Evolutionary conservation across 768 basidiomycete species (phyloP).

Genomic region (Lactarius psammicola): DNA sequence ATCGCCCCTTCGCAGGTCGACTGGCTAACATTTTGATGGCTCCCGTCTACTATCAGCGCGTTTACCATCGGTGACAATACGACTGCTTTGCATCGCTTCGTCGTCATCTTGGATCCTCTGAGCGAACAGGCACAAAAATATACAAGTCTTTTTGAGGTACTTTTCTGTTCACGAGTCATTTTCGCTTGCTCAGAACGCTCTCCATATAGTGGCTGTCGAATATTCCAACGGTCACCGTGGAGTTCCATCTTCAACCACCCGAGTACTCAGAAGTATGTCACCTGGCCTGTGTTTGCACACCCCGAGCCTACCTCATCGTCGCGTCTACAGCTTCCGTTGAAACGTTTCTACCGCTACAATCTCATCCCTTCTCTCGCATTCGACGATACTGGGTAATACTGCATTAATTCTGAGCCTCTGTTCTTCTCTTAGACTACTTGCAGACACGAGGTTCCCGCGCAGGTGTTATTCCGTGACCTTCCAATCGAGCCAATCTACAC

Average conservation of each 20-base stretch:
- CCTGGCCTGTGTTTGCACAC: not conserved
- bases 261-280: constrained; percentile 60
- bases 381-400: constrained; percentile 64
- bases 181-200: constrained; percentile 11
- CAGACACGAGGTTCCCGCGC: constrained; percentile 58
- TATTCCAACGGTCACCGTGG: constrained; percentile 62
- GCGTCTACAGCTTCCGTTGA: constrained; percentile 71
- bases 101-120: constrained; percentile 78
- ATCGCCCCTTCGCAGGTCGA: constrained; percentile 7
- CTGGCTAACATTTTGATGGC: constrained; percentile 14
- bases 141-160: constrained; percentile 73
- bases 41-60: constrained; percentile 42
- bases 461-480: constrained; percentile 64
- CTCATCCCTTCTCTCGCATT: constrained; percentile 57
- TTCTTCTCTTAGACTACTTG: not conserved
- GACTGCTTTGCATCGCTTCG: constrained; percentile 67
- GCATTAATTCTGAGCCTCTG: not conserved
- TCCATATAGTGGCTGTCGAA: constrained; percentile 58
- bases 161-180: constrained; percentile 21
- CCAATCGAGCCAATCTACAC: constrained; percentile 91
- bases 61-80: constrained; percentile 67
- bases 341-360: constrained; percentile 88
- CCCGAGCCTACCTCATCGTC: not conserved
- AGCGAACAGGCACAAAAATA: constrained; percentile 85
- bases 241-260: constrained; percentile 78